Evolutionary conservation across 441 rosid species (phyloP), one percentile per base, ranked within the genome.

Genomic region (Eruca vesicaria): DNA sequence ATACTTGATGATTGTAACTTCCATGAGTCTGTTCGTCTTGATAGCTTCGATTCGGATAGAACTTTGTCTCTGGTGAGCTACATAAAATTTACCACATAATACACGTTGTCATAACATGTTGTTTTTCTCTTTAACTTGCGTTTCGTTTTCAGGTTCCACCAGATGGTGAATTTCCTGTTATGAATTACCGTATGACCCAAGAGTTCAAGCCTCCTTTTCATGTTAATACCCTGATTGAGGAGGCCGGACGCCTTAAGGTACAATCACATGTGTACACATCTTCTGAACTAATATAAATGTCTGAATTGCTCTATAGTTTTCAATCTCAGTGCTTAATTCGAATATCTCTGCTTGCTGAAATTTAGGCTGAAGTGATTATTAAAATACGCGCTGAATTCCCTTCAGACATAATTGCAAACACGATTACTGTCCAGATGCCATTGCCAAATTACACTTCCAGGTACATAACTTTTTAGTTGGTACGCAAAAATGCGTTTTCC

Each of bases 151-250:
- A 93, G 99, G 91, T 96, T 64, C 98, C 99, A 20, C 99, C 99
- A 38, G 98, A 96, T 82, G 99, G 99, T 68, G 99, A 96, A 83
- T 96, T 96, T 80, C 97, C 99, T 53, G 99, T 96, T 67, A 96
- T 93, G 99, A 96, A 96, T 84, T 96, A 96, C 72, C 97, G 99
- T 58, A 90, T 96, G 97, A 96, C 99, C 63, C 98, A 96, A 83
- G 99, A 96, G 84, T 96, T 96, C 82, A 96, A 88, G 85, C 97
- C 99, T 77, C 99, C 99, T 58, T 96, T 96, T 58, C 97, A 92
- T 61, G 90, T 96, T 65, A 96, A 87, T 59, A 87, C 97, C 60
- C 84, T 96, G 91, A 86, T 93, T 79, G 98, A 96, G 89, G 98
- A 93, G 83, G 98, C 97, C 20, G 98, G 99, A 66, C 67, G 88